Base-by-base conservation (phyloP, 257 asterid genomes). In the Plectranthus barbatus region DNA sequence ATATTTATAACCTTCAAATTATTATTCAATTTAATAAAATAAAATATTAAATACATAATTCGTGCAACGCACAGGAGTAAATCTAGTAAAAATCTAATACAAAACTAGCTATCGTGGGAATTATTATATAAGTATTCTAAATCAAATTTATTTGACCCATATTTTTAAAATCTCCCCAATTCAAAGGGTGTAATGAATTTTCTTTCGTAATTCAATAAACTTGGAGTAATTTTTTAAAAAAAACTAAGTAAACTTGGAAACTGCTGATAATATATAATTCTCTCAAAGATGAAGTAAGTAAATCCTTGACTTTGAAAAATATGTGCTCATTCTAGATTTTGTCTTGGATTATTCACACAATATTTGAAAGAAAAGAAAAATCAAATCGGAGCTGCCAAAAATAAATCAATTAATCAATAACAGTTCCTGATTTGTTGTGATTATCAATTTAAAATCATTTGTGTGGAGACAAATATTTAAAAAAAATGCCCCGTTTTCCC, bases 401-500 rank as follows among this genome's bases (percentile, higher is more conserved):
- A 18, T 18, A 18, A 34, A 47, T 20, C 5, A 57, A 39, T 56
- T 36, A 37, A 56, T 13, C 37, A 36, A 57, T 1, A 12, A 18
- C 13, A 18, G 7, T 18, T 20, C 68, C 41, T 36, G 26, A 64
- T 50, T 50, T 51, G 51, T 51, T 50, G 52, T 2, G 4, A 40
- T 60, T 29, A 17, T 63, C 13, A 33, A 62, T 10, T 17, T 44
- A 47, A 19, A 31, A 10, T 3, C 13, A 8, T 62, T 31, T 29
- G 6, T 12, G 13, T 6, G 55, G n/a, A 36, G 3, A 20, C 10
- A n/a, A 61, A 53, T 44, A 9, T 5, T 60, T 73, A 68, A 41
- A 59, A 45, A 19, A 34, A 46, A 1, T n/a, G 11, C 46, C 31
- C 2, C 5, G 8, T 61, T 62, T 44, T 62, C 74, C 78, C 78